Evolutionary conservation across 805 yeast species (phyloP), one percentile per base, ranked within the genome.

Genomic region (Cyberlindnera euphorbiae): DNA sequence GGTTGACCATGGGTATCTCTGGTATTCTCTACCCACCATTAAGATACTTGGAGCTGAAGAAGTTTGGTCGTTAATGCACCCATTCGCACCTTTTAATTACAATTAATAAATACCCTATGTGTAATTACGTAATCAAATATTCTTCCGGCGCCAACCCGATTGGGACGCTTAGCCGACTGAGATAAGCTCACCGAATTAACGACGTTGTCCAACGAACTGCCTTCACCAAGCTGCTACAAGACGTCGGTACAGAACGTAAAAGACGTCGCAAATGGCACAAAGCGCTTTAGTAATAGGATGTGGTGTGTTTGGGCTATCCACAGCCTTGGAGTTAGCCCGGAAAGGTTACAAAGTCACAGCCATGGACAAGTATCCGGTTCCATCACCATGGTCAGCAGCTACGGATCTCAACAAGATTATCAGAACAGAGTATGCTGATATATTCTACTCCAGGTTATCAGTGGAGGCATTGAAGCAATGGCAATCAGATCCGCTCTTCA

Each of bases 1-100:
- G 89, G 77, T 56, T 86, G 25, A 69, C 83, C 8, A 73, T 82
- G 74, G 93, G 78, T 0, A 77, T 87, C 47, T 64, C 87, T 5
- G 82, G 78, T 1, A 44, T 78, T 3, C 61, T 68, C 0, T 87
- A 79, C 54, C 88, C 95, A 4, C 52, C 65, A 0, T 56, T 75
- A 12, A 66, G 96, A 45, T 81, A 74, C 52, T 47, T 65, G 32
- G 96, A 87, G 55, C 58, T 83, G 45, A 73, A 69, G 51, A 63
- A 59, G 38, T 79, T 66, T 51, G 77, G 78, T n/a, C 63, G 71
- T 34, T 69, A 47, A 35, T 6, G 24, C 11, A 21, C 8, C n/a
- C n/a, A 21, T 21, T 11, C 11, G 24, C 11, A 21, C 26, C n/a
- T 9, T 8, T 9, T 24, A 9, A 12, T 9, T n/a, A n/a, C n/a